Conservation (phyloP, 129 eudicot species). For the Pulicaria dysenterica region DNA sequence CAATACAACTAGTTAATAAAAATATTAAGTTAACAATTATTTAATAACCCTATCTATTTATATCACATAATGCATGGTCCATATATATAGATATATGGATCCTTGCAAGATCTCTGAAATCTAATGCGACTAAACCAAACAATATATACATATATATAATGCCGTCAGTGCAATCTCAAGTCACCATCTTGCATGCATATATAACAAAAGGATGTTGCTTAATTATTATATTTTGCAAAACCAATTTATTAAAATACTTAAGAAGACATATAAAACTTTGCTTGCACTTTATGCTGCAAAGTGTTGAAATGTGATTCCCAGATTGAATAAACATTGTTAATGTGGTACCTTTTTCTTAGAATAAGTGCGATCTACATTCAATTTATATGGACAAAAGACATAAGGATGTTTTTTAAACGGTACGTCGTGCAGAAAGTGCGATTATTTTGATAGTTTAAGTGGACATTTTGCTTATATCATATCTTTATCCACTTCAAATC, state of each 20-base stretch:
- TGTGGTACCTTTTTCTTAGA: slow-evolving; percentile 10
- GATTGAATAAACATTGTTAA: slow-evolving; percentile 20
- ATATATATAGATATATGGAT: too few species aligned
- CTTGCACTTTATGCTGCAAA: slow-evolving; percentile 36
- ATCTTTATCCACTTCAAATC: slow-evolving; percentile 28
- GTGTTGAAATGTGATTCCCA: slow-evolving; percentile 35
- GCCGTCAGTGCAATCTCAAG: slow-evolving; percentile 37
- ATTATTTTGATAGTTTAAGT: slow-evolving; percentile 27
- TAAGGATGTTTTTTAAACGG: slow-evolving; percentile 22
- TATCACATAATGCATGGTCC: too few species aligned
- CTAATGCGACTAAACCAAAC: slow-evolving; percentile 29
- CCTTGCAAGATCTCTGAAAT: slow-evolving; percentile 26
- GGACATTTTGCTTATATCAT: slow-evolving; percentile 24
- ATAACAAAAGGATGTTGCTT: not conserved
- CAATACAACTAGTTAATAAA: too few species aligned
- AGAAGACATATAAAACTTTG: slow-evolving; percentile 29
- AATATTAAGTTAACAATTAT: too few species aligned
- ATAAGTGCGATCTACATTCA: slow-evolving; percentile 37
- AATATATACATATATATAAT: slow-evolving; percentile 22
- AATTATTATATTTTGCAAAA: slow-evolving; percentile 1
- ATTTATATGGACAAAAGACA: too few species aligned
- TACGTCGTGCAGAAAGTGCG: slow-evolving; percentile 36
- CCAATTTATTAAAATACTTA: slow-evolving; percentile 18
- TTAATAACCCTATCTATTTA: too few species aligned
- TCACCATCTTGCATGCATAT: slow-evolving; percentile 44